Base-by-base conservation (phyloP, 148 eudicot genomes). In the Dianthus caryophyllus region DNA sequence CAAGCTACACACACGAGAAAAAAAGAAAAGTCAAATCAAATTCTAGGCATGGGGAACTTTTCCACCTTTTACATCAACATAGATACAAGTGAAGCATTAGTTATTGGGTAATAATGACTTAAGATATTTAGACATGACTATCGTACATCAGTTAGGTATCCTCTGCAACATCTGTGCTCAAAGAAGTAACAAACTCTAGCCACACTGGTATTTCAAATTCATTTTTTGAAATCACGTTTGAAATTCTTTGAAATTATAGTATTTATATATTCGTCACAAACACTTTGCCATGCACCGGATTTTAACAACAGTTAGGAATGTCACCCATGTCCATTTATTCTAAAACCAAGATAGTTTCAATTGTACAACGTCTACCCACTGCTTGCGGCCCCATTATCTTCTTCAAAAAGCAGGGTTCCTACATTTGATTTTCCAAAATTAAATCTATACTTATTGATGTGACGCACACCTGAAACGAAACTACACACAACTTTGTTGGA, bases 221-320 rank as follows among this genome's bases (percentile, higher is more conserved):
- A 5, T 53, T 57, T 24, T 55, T 55, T 33, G 0, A 55, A 22
- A 54, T 12, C 33, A 25, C 33, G 14, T 55, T 55, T 10, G 17
- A 26, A 18, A 0, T 9, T 18, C 24, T 33, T 54, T 54, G 6
- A n/a, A 59, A 33, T 36, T 4, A 59, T 59, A 18, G n/a, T 26
- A 2, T 25, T 52, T 11, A 11, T 12, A 12, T 21, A 24, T 10
- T 24, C 5, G 11, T 9, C 27, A 49, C 26, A 22, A 22, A 22
- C 12, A 54, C 58, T 54, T 57, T 27, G 9, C 9, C 61, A 57
- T 27, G 61, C 62, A 30, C 12, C n/a, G 15, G 39, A 58, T 58
- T 58, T 2, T 11, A 58, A 17, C 36, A 55, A 20, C 61, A 54
- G 16, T 12, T 22, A 50, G 9, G 24, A 50, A 20, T 18, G 30